Percentiles rank a stretch among this genome's conserved stretches.
Conservation (phyloP, 2,329 filamentous ascomycete genomes). For the Xylaria sp. region DNA sequence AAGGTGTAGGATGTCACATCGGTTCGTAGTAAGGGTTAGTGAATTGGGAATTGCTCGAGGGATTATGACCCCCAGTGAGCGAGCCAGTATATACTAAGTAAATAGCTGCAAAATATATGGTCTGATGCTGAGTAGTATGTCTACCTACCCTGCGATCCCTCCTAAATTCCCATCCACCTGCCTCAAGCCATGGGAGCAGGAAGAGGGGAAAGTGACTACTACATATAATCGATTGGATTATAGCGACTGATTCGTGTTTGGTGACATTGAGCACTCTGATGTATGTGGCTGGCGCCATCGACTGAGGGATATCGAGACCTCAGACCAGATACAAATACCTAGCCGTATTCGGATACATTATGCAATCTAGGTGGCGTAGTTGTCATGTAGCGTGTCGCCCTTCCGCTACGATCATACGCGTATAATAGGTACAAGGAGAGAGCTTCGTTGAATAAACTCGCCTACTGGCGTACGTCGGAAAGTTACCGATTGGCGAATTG, state of each 20-base stretch:
- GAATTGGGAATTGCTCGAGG: conserved; percentile 2
- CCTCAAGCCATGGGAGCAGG: neutral
- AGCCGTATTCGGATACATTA: neutral
- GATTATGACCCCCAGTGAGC: conserved; percentile 1
- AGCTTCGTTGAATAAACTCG: conserved; percentile 4
- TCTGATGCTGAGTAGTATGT: neutral
- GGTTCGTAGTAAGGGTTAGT: neutral
- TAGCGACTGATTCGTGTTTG: neutral
- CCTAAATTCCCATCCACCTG: too few relatives aligned
- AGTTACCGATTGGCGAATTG: conserved; percentile 28
- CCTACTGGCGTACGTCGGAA: conserved; percentile 14
- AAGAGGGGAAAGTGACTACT: neutral
- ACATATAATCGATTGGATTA: neutral
- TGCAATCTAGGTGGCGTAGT: neutral
- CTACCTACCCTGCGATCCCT: too few relatives aligned
- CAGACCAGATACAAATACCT: neutral
- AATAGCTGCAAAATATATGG: conserved; percentile 1
- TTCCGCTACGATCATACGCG: too few relatives aligned
- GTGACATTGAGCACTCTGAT: neutral
- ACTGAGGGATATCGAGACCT: neutral
- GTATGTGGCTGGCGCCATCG: conserved; percentile 6
- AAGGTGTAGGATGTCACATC: neutral
- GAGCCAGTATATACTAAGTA: neutral
- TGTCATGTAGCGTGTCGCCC: too few relatives aligned
- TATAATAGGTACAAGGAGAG: neutral